Evolutionary conservation across 371 early-diverging fungal genomes (phyloP).

Genomic region (Mucor irregularis): DNA sequence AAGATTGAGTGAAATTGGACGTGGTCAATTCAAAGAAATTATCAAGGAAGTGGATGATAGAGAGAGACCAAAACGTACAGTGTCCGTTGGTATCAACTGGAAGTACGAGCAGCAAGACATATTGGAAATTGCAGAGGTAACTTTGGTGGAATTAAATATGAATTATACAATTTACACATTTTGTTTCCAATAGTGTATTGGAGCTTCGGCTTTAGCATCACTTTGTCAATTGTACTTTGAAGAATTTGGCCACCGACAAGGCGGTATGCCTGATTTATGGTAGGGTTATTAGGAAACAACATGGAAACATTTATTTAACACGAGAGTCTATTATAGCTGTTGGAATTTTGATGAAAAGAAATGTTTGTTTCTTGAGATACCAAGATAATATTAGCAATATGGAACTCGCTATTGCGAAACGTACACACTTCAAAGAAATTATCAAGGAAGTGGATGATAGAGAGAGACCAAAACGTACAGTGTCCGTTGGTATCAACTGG

Average conservation of each 20-base stretch:
- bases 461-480: slow-evolving; percentile 44
- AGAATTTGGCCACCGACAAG: slow-evolving; percentile 63
- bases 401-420: slow-evolving; percentile 10
- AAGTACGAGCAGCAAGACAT: slow-evolving; percentile 49
- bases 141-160: too few relatives aligned
- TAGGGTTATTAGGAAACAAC: too few relatives aligned
- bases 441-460: slow-evolving; percentile 50
- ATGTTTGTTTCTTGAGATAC: slow-evolving; percentile 55
- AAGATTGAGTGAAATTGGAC: slow-evolving; percentile 49
- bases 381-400: slow-evolving; percentile 27
- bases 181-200: slow-evolving; percentile 52
- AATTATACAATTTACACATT: not conserved
- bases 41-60: slow-evolving; percentile 50
- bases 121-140: slow-evolving; percentile 59
- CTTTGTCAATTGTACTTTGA: slow-evolving; percentile 63
- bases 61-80: slow-evolving; percentile 44
- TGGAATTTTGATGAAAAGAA: slow-evolving; percentile 59
- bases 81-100: slow-evolving; percentile 70
- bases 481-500: slow-evolving; percentile 70
- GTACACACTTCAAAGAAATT: slow-evolving; percentile 35
- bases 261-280: slow-evolving; percentile 78
- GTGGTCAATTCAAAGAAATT: slow-evolving; percentile 37
- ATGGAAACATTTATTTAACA: too few relatives aligned
- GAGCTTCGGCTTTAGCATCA: slow-evolving; percentile 51
- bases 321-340: slow-evolving; percentile 46